These are phyloP conservation scores for Paraphaeosphaeria minitans DNA, from an alignment of 2,329 filamentous ascomycete genomes.

Conservation along the genomic window DNA sequence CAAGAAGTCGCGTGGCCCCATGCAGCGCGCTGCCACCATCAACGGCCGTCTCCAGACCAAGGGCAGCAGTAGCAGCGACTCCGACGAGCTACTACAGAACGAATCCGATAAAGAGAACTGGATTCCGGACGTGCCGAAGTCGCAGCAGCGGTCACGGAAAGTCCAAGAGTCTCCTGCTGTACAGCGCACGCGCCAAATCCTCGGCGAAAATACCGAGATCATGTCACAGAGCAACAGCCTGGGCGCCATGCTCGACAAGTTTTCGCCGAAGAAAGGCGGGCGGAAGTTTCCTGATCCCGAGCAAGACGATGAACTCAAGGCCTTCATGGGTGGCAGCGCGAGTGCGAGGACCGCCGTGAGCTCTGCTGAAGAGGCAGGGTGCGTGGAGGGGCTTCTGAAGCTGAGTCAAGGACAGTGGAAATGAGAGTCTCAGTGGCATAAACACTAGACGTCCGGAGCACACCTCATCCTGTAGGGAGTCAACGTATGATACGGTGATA, in stretches of 20 bases:
- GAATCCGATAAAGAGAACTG: slow-evolving; percentile 98
- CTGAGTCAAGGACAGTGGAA: slow-evolving; percentile 91
- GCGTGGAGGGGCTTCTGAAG: slow-evolving; percentile 84
- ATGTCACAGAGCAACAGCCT: slow-evolving; percentile 47
- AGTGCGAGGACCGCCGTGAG: slow-evolving; percentile 60
- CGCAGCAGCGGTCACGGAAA: slow-evolving; percentile 31
- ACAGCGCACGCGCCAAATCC: slow-evolving; percentile 45
- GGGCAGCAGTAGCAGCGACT: slow-evolving; percentile 41
- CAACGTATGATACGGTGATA: too few relatives aligned
- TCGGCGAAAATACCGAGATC: slow-evolving; percentile 54
- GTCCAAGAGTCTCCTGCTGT: slow-evolving; percentile 38
- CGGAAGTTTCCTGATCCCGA: slow-evolving; percentile 49
- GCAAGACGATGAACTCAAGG: slow-evolving; percentile 68
- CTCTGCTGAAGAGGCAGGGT: slow-evolving; percentile 73
- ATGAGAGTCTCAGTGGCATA: slow-evolving; percentile 28
- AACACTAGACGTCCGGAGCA: too few relatives aligned
- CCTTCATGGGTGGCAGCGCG: slow-evolving; percentile 70
- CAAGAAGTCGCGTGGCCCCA: slow-evolving; percentile 42
- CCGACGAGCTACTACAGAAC: slow-evolving; percentile 59
- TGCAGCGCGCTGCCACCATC: slow-evolving; percentile 44
- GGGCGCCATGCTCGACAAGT: slow-evolving; percentile 42
- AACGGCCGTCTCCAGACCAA: slow-evolving; percentile 42
- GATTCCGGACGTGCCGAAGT: slow-evolving; percentile 53
- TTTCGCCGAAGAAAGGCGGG: slow-evolving; percentile 24
- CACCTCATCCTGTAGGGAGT: too few relatives aligned